Percentiles rank a stretch among this genome's conserved stretches.
phyloP scores from a whole-genome alignment of 441 rosid genomes.

The Gossypium lobatum region DNA sequence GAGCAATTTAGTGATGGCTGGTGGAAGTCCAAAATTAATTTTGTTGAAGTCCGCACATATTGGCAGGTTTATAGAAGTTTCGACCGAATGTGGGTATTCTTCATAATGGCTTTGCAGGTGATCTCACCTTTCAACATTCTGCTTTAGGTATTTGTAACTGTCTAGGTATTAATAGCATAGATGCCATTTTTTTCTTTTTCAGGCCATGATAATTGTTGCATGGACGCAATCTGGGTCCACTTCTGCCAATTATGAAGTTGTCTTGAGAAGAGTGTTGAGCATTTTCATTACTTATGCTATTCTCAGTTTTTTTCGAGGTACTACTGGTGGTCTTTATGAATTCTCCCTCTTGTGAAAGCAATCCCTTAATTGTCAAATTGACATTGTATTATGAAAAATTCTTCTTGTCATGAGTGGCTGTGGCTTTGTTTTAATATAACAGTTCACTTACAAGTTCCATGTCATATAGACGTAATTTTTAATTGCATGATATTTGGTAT shows the following conservation, averaged over 20 bases:
- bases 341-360: slow-evolving; percentile 1
- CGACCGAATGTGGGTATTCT: slow-evolving; percentile 97
- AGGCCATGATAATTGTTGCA: slow-evolving; percentile 94
- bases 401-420: neutral
- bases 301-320: slow-evolving; percentile 86
- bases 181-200: slow-evolving; percentile 25
- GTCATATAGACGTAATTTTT: slow-evolving; percentile 4
- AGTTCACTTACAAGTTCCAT: slow-evolving; percentile 8
- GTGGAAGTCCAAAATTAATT: slow-evolving; percentile 85
- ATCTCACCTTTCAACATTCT: neutral
- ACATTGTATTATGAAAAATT: neutral
- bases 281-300: slow-evolving; percentile 84
- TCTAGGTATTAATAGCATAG: slow-evolving; percentile 15
- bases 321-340: slow-evolving; percentile 9
- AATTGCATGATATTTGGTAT: neutral
- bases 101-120: slow-evolving; percentile 85
- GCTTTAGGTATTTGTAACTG: slow-evolving; percentile 18
- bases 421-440: slow-evolving; percentile 1
- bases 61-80: slow-evolving; percentile 92
- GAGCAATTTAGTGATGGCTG: slow-evolving; percentile 44
- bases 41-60: slow-evolving; percentile 99
- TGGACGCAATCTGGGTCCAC: slow-evolving; percentile 69
- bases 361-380: slow-evolving; percentile 3
- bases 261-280: slow-evolving; percentile 64
- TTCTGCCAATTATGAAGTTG: slow-evolving; percentile 30